Percentiles rank a stretch among this genome's conserved stretches.
phyloP scores from a whole-genome alignment of 257 asterid species.

The Echium plantagineum region DNA sequence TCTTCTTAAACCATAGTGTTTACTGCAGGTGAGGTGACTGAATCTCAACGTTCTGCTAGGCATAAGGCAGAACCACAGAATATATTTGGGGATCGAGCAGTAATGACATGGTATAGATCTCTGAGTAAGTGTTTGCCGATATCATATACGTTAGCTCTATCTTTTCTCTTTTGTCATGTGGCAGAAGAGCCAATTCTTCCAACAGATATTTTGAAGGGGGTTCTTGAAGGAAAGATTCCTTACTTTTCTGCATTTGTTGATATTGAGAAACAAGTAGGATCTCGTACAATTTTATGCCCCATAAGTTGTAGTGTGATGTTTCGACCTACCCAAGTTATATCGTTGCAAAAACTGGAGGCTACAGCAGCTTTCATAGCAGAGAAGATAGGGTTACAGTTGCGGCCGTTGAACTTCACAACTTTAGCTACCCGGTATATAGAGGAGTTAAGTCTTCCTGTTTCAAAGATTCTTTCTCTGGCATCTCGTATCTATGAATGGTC shows the following conservation, averaged over 20 bases:
- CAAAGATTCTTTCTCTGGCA: constrained; percentile 44
- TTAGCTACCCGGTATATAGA: constrained; percentile 49
- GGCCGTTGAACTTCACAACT: constrained; percentile 64
- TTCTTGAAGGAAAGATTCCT: constrained; percentile 74
- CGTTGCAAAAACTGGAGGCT: constrained; percentile 67
- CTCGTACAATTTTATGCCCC: constrained; percentile 44
- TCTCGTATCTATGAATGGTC: constrained; percentile 64
- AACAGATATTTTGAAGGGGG: constrained; percentile 62
- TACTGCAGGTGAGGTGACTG: constrained; percentile 35
- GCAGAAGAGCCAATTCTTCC: constrained; percentile 67
- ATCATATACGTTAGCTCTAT: constrained; percentile 45
- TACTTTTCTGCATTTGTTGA: constrained; percentile 56
- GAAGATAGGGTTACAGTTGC: constrained; percentile 53
- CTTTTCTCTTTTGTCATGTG: constrained; percentile 64
- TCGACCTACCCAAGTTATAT: constrained; percentile 35
- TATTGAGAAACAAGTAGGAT: constrained; percentile 44
- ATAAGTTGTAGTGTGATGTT: constrained; percentile 49
- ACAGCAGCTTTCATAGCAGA: constrained; percentile 48
- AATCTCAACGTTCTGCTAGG: constrained; percentile 19
- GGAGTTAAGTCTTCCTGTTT: constrained; percentile 45
- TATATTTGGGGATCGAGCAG: constrained; percentile 44
- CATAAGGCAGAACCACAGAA: constrained; percentile 43
- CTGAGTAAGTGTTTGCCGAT: constrained; percentile 39
- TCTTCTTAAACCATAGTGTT: constrained; percentile 2
- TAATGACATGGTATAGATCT: constrained; percentile 53